These are phyloP conservation scores for Hypoxylon perforatum DNA, from an alignment of 495 filamentous ascomycete species.

Conservation along the genomic window DNA sequence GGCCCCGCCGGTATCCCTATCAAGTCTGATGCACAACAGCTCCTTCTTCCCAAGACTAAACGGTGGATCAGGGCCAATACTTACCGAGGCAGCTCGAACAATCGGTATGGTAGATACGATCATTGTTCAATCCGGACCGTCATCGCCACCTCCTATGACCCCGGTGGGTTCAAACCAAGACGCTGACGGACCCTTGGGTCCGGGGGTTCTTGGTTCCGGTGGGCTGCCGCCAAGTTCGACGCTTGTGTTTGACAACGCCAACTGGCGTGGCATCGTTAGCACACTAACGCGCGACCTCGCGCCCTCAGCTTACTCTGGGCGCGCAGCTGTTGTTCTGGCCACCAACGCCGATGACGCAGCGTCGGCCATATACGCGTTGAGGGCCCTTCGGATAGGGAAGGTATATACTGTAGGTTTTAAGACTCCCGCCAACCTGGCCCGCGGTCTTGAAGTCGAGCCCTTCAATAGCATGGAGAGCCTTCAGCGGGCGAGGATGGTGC, in stretches of 20 bases:
- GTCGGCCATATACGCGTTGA: conserved; percentile 78
- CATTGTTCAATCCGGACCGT: conserved; percentile 62
- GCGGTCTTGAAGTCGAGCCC: conserved; percentile 72
- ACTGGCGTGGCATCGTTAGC: conserved; percentile 84
- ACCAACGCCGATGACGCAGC: conserved; percentile 75
- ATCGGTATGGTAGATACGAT: conserved; percentile 87
- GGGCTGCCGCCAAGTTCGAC: conserved; percentile 54
- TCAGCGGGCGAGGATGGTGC: conserved; percentile 67
- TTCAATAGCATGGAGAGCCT: conserved; percentile 84
- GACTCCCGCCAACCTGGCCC: conserved; percentile 69
- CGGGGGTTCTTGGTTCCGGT: conserved; percentile 10
- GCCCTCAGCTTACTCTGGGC: conserved; percentile 78
- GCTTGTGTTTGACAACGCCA: conserved; percentile 80
- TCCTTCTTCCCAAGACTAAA: conserved; percentile 56
- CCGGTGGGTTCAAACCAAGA: conserved; percentile 52
- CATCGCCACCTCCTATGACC: conserved; percentile 48
- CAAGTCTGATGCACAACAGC: conserved; percentile 50
- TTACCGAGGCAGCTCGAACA: conserved; percentile 77
- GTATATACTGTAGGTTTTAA: conserved; percentile 88
- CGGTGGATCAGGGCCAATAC: conserved; percentile 67
- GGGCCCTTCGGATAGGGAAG: conserved; percentile 76
- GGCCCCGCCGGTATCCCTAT: conserved; percentile 71
- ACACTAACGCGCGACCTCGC: conserved; percentile 84
- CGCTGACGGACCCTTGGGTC: conserved; percentile 9
- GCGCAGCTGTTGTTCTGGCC: conserved; percentile 78